Conservation (phyloP, 192 early-diverging fungal genomes). For the Gigaspora rosea region DNA sequence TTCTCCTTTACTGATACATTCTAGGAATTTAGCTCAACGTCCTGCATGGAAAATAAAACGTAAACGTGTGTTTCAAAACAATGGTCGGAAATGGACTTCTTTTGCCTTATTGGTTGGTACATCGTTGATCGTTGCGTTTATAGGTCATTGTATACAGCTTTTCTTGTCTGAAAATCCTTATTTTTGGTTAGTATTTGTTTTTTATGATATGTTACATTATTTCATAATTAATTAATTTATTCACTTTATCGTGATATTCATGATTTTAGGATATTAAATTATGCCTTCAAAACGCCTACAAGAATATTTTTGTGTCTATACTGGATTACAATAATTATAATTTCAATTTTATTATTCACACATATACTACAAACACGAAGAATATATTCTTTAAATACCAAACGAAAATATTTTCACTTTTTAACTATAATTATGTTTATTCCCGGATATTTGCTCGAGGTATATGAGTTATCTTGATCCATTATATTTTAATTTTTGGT, state of each 20-base stretch:
- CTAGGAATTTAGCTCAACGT: slow-evolving; percentile 49
- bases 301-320: slow-evolving; percentile 40
- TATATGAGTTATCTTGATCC: slow-evolving; percentile 31
- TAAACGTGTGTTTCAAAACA: slow-evolving; percentile 31
- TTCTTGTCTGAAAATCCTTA: slow-evolving; percentile 64
- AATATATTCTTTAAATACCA: slow-evolving; percentile 60
- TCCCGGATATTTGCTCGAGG: slow-evolving; percentile 74
- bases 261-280: slow-evolving; percentile 31
- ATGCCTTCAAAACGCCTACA: slow-evolving; percentile 34
- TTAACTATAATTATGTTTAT: slow-evolving; percentile 85
- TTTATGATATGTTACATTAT: no score
- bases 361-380: slow-evolving; percentile 37
- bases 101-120: slow-evolving; percentile 44
- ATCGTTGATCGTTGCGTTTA: slow-evolving; percentile 45
- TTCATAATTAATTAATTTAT: not conserved
- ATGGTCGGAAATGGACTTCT: slow-evolving; percentile 48
- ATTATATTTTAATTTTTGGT: not conserved
- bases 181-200: slow-evolving; percentile 56
- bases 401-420: slow-evolving; percentile 86
- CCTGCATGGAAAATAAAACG: slow-evolving; percentile 42
- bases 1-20: slow-evolving; percentile 55
- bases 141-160: slow-evolving; percentile 56
- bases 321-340: slow-evolving; percentile 39
- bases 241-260: slow-evolving; percentile 20
- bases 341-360: slow-evolving; percentile 43